phyloP scores from a whole-genome alignment of 2,329 filamentous ascomycete species.

The Aspergillus sp. region DNA sequence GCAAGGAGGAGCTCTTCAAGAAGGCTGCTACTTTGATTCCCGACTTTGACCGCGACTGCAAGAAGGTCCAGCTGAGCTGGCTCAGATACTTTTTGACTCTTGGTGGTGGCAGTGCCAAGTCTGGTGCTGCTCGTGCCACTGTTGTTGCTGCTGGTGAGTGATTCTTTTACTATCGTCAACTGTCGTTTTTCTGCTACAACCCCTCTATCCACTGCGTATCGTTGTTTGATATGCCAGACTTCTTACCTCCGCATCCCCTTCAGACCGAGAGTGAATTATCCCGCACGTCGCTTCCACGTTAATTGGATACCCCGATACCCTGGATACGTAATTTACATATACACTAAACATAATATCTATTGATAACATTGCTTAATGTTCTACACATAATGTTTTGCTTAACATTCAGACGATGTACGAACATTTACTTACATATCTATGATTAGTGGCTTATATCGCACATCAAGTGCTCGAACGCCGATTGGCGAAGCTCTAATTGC shows the following conservation, averaged over 20 bases:
- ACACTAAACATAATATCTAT: not conserved
- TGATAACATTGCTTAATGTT: not conserved
- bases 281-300: not conserved
- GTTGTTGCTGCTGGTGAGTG: constrained; percentile 45
- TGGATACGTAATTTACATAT: not conserved
- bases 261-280: not conserved
- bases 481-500: not conserved
- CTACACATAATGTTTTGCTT: not conserved
- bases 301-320: not conserved
- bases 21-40: constrained; percentile 55
- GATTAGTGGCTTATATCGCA: not conserved
- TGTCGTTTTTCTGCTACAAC: too few relatives aligned
- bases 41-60: constrained; percentile 62
- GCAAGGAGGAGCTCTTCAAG: constrained; percentile 56
- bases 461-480: not conserved
- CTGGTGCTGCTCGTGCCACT: constrained; percentile 38
- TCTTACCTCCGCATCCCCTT: not conserved
- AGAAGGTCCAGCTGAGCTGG: constrained; percentile 42
- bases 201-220: too few relatives aligned
- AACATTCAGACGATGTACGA: not conserved
- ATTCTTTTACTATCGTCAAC: constrained; percentile 1
- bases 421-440: not conserved
- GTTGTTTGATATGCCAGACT: not conserved
- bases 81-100: constrained; percentile 43
- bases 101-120: constrained; percentile 42